Evolutionary conservation across 768 basidiomycete genomes (phyloP), one percentile per base, ranked within the genome.

Genomic region (Suillus tomentosus): DNA sequence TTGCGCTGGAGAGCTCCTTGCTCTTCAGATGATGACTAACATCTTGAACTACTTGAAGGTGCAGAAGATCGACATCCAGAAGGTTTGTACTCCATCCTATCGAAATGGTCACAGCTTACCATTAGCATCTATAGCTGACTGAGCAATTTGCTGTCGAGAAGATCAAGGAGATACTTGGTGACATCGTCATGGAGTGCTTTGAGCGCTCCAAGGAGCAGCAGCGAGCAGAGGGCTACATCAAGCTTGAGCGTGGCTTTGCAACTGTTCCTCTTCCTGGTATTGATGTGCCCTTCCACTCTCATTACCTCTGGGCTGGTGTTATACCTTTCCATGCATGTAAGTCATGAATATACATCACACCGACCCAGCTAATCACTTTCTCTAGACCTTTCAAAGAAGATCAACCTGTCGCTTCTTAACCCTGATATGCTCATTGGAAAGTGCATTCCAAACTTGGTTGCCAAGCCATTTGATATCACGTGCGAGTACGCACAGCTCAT

Each of bases 261-360:
- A 95, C 95, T 22, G 96, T 96, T 64, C 95, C 94, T 48, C 84
- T 96, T 45, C 94, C 96, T 45, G 96, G 96, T 66, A 98, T 99
- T 70, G 97, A 99, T 71, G 97, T 99, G 1, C 97, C 97, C 5
- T 99, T 99, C 92, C 97, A 99, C 77, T 99, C 97, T 4, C 91
- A 96, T 65, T 99, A 99, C 78, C 85, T 99, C 45, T 99, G 97
- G 97, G 96, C 96, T 17, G 95, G 95, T 73, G 95, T 97, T 34
- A 84, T 96, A 88, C 94, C 95, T 11, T 96, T 97, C 92, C 88
- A 95, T 69, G 93, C 94, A 64, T 97, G 92, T 95, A 73, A 79
- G 92, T 85, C 27, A 60, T n/a, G 53, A 54, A 60, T 14, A 22
- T 34, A 19, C 6, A 36, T 53, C 65, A 42, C 69, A 40, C 7